A percentile compares a stretch with the other conserved stretches of the same genome.
Evolutionary conservation across 352 stramenopile species (phyloP).

Genomic region (Lagenidium giganteum): DNA sequence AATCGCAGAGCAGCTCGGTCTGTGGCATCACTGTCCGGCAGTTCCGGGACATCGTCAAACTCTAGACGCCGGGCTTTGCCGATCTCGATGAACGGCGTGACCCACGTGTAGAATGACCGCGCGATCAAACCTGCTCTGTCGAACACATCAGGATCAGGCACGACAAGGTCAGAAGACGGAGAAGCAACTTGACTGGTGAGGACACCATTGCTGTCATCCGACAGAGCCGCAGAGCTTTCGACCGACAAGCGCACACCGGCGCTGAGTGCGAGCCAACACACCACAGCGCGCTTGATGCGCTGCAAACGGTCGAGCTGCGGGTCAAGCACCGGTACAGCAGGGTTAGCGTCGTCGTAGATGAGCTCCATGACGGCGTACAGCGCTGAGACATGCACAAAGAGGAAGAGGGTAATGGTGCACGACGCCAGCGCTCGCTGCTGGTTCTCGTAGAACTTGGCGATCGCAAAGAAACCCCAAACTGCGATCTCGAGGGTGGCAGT

Average conservation of each 20-base stretch:
- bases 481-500: slow-evolving; percentile 16
- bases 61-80: slow-evolving; percentile 51
- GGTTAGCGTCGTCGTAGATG: too few relatives aligned
- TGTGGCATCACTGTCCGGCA: slow-evolving; percentile 47
- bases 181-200: not conserved
- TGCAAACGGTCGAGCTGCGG: too few relatives aligned
- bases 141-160: slow-evolving; percentile 23
- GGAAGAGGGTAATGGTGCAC: slow-evolving; percentile 5
- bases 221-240: not conserved
- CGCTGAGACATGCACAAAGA: too few relatives aligned
- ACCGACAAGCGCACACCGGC: slow-evolving; percentile 2
- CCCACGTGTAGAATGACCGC: slow-evolving; percentile 61
- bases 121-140: slow-evolving; percentile 50
- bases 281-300: too few relatives aligned
- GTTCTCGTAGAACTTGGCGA: slow-evolving; percentile 20
- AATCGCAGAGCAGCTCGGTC: slow-evolving; percentile 35
- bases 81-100: slow-evolving; percentile 57
- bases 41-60: slow-evolving; percentile 44
- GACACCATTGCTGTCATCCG: not conserved
- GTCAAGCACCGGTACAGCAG: too few relatives aligned
- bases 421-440: slow-evolving; percentile 5
- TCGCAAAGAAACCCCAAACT: slow-evolving; percentile 28
- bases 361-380: too few relatives aligned
- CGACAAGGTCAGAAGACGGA: not conserved
- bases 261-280: slow-evolving; percentile 5